These are phyloP conservation scores for Boletus semigastroideus DNA, from an alignment of 1,284 basidiomycete genomes.

Conservation along the genomic window DNA sequence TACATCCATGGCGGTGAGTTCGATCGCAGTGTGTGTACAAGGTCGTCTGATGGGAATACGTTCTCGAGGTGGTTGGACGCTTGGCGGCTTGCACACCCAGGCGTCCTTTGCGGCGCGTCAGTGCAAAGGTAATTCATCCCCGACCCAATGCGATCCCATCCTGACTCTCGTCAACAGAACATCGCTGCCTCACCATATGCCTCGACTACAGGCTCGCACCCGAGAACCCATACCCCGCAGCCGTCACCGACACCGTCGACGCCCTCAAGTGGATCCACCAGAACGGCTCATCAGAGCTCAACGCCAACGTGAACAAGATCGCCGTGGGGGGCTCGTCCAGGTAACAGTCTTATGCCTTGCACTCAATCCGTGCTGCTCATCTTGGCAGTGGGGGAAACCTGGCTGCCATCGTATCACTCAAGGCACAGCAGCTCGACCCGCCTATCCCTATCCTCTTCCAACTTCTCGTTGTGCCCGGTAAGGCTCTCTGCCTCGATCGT, in stretches of 20 bases:
- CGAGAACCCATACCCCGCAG: constrained; percentile 71
- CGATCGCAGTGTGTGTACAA: not conserved
- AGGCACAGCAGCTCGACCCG: constrained; percentile 49
- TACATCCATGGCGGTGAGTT: constrained; percentile 13
- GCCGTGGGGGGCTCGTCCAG: constrained; percentile 71
- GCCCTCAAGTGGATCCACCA: constrained; percentile 61
- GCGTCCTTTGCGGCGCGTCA: constrained; percentile 44
- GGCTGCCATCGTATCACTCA: constrained; percentile 64
- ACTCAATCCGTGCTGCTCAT: not conserved
- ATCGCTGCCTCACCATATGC: constrained; percentile 51
- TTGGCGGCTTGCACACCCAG: constrained; percentile 60
- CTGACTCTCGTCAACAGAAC: constrained; percentile 14
- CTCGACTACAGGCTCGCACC: constrained; percentile 78
- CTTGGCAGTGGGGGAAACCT: constrained; percentile 65
- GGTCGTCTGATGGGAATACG: not conserved
- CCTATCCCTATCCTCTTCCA: constrained; percentile 62
- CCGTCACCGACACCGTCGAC: constrained; percentile 71
- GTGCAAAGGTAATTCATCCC: constrained; percentile 21
- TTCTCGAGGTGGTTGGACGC: constrained; percentile 62
- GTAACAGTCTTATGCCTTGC: constrained; percentile 30
- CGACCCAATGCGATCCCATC: not conserved
- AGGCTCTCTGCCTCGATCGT: not conserved
- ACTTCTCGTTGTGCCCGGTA: constrained; percentile 59
- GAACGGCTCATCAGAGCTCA: constrained; percentile 41
- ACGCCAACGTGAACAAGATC: constrained; percentile 42